These are phyloP conservation scores for Backusella psychrophila DNA, from an alignment of 192 early-diverging fungal species.

Conservation along the genomic window DNA sequence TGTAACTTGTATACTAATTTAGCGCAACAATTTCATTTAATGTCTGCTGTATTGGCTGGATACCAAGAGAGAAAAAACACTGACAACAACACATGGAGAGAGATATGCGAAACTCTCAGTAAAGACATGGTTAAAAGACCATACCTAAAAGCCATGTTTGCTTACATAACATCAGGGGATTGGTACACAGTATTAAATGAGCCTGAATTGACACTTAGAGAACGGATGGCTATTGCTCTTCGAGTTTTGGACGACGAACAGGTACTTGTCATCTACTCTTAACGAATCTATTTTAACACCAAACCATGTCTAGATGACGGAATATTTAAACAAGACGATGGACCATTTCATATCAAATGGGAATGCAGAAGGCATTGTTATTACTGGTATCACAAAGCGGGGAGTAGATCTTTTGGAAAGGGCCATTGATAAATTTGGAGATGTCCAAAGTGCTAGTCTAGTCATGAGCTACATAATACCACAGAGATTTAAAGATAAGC, in stretches of 20 bases:
- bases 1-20: neutral
- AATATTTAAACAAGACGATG: slow-evolving; percentile 55
- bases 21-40: slow-evolving; percentile 81
- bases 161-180: slow-evolving; percentile 76
- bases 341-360: slow-evolving; percentile 58
- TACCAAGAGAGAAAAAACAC: slow-evolving; percentile 35
- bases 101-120: slow-evolving; percentile 61
- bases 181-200: slow-evolving; percentile 79
- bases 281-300: neutral
- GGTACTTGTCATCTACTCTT: slow-evolving; percentile 36
- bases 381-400: slow-evolving; percentile 74
- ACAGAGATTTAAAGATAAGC: slow-evolving; percentile 50
- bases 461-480: slow-evolving; percentile 63
- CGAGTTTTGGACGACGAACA: slow-evolving; percentile 81
- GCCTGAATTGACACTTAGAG: slow-evolving; percentile 65
- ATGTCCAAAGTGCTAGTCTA: slow-evolving; percentile 87
- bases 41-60: slow-evolving; percentile 74
- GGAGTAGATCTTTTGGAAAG: slow-evolving; percentile 74
- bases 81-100: slow-evolving; percentile 47
- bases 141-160: slow-evolving; percentile 87
- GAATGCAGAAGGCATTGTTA: slow-evolving; percentile 74
- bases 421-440: slow-evolving; percentile 83
- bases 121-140: slow-evolving; percentile 58
- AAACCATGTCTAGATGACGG: slow-evolving; percentile 45
- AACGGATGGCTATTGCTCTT: slow-evolving; percentile 84